Conservation (phyloP, 2,329 filamentous ascomycete genomes). For the Cladobotryum mycophilum region DNA sequence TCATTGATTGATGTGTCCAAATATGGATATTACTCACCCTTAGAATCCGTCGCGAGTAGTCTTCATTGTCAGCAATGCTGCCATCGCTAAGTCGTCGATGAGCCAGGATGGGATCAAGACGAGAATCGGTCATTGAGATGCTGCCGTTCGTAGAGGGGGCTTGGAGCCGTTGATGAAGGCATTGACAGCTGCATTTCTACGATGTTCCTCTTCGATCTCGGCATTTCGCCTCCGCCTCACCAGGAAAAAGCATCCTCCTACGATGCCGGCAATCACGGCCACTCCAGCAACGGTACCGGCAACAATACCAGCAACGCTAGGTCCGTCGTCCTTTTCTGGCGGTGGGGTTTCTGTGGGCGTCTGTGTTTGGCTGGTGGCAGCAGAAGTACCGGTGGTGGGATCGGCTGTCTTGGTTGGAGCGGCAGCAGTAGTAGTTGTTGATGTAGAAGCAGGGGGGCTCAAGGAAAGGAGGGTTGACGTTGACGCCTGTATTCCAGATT, state of each 20-base stretch:
- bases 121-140: slow-evolving; percentile 70
- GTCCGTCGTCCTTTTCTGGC: slow-evolving; percentile 28
- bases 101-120: slow-evolving; percentile 81
- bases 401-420: slow-evolving; percentile 18
- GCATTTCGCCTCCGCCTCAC: slow-evolving; percentile 69
- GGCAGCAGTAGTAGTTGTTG: slow-evolving; percentile 17
- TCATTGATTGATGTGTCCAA: background rate
- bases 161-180: slow-evolving; percentile 64
- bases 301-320: slow-evolving; percentile 79
- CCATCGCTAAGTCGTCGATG: slow-evolving; percentile 84
- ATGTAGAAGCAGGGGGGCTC: slow-evolving; percentile 9
- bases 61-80: slow-evolving; percentile 94
- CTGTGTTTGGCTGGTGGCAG: slow-evolving; percentile 18
- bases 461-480: slow-evolving; percentile 29
- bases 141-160: slow-evolving; percentile 57
- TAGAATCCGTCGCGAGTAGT: slow-evolving; percentile 92
- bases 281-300: slow-evolving; percentile 84
- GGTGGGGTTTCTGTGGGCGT: slow-evolving; percentile 16
- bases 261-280: slow-evolving; percentile 58
- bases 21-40: slow-evolving; percentile 57
- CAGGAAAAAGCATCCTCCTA: slow-evolving; percentile 66
- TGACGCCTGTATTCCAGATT: slow-evolving; percentile 45
- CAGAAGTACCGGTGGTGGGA: slow-evolving; percentile 11
- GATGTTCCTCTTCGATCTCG: slow-evolving; percentile 77
- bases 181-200: slow-evolving; percentile 71